Conservation (phyloP, 1,284 basidiomycete species). For the Cryptococcus maquisensis region DNA sequence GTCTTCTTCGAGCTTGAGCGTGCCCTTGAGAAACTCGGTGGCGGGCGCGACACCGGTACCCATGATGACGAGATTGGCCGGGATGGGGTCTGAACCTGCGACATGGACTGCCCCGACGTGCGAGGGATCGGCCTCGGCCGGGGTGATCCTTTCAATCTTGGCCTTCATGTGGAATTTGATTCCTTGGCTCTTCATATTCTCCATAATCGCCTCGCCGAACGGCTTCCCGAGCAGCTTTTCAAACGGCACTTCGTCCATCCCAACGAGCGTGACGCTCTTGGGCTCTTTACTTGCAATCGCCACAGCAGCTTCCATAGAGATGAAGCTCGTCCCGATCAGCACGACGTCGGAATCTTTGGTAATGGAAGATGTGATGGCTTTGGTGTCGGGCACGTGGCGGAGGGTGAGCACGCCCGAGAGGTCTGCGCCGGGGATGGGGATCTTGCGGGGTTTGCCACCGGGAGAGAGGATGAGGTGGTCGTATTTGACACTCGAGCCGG, state of each 20-base stretch:
- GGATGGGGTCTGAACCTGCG: constrained; percentile 62
- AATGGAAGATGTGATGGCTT: constrained; percentile 61
- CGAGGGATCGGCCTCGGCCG: constrained; percentile 49
- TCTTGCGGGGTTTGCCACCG: constrained; percentile 58
- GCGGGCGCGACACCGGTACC: constrained; percentile 85
- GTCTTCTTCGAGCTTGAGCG: constrained; percentile 64
- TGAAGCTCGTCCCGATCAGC: constrained; percentile 86
- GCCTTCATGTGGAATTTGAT: constrained; percentile 77
- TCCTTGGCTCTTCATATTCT: constrained; percentile 75
- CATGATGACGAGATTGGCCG: constrained; percentile 78
- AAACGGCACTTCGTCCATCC: constrained; percentile 80
- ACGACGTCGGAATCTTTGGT: constrained; percentile 69
- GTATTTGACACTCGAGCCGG: constrained; percentile 60
- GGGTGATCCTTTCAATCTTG: constrained; percentile 68
- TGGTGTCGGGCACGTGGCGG: constrained; percentile 66
- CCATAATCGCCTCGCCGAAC: constrained; percentile 73
- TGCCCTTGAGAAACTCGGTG: constrained; percentile 69
- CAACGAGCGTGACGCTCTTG: constrained; percentile 64
- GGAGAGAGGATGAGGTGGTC: constrained; percentile 69
- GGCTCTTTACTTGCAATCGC: constrained; percentile 71
- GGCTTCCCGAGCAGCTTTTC: constrained; percentile 74
- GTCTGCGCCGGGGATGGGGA: constrained; percentile 74
- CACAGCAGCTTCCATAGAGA: constrained; percentile 84
- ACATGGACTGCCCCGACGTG: constrained; percentile 60
- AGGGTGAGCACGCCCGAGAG: constrained; percentile 76